Evolutionary conservation across 1,284 basidiomycete species (phyloP), one percentile per base, ranked within the genome.

Genomic region (Boletellus sp.): DNA sequence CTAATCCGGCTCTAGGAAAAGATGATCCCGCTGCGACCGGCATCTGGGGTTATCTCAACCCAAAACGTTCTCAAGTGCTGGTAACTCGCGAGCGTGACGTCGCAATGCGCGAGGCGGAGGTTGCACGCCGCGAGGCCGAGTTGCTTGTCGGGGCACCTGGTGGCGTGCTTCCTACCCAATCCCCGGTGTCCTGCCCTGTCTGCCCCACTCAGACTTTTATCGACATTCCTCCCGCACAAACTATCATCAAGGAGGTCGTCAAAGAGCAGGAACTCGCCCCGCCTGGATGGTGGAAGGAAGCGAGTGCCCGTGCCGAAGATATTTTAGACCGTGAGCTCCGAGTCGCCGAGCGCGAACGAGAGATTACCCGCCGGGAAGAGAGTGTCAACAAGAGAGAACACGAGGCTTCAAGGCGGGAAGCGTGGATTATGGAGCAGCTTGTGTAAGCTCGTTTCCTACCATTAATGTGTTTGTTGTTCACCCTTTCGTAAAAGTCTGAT

Each of bases 381-480:
- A 76, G 71, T 36, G 79, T 91, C 52, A 91, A 91, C 60, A 83
- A 85, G 43, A 73, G 87, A 47, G 87, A 91, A 61, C 84, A 88
- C 39, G 87, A 91, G 59, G 86, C 87, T 45, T 81, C 87, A 45
- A 79, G 87, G 57, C 85, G 87, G 50, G 88, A 91, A 64, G 74
- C 71, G 34, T 91, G 88, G 87, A 89, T 91, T 60, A 89, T 91
- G 86, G 88, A 91, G 55, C 88, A 91, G 58, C 78, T 91, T 39
- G 81, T 87, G 88, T 91, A 73, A 56, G 80, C 17, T 54, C 3
- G n/a, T 10, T 36, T 30, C 27, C 19, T 32, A 33, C 27, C 36
- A 26, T 8, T 9, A n/a, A 11, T 3, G 26, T 16, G 25, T n/a
- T 38, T 25, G 26, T 50, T 44, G 39, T 45, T 63, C 32, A 64